phyloP scores from a whole-genome alignment of 1,284 basidiomycete genomes.

The Chalciporus sp. region DNA sequence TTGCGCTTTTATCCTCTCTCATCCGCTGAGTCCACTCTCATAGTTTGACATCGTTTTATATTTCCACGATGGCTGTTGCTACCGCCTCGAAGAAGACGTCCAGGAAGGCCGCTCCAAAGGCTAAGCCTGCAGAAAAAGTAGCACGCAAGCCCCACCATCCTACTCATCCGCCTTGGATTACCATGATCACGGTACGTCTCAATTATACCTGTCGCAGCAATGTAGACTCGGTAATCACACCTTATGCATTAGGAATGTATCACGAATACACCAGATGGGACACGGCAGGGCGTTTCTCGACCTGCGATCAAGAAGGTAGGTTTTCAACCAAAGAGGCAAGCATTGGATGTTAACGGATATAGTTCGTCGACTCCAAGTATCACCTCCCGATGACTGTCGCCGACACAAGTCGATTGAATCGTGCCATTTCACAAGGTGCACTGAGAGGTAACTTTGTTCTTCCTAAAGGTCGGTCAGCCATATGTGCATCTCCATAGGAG shows the following conservation, averaged over 20 bases:
- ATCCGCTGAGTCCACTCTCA: not conserved
- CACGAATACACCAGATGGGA: constrained; percentile 61
- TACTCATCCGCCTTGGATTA: constrained; percentile 59
- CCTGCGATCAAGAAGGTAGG: constrained; percentile 76
- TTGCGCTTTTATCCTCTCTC: not conserved
- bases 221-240: not conserved
- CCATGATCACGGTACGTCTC: constrained; percentile 55
- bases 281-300: constrained; percentile 74
- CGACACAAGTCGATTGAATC: constrained; percentile 68
- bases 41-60: not conserved
- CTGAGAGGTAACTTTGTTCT: constrained; percentile 66
- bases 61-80: constrained; percentile 16
- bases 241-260: constrained; percentile 64
- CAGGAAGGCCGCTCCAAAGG: constrained; percentile 19
- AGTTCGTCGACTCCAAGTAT: constrained; percentile 78
- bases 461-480: constrained; percentile 59
- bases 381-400: constrained; percentile 58
- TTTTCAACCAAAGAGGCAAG: not conserved
- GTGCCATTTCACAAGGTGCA: constrained; percentile 70
- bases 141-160: not conserved
- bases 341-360: not conserved
- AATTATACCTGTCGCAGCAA: not conserved
- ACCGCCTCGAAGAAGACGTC: constrained; percentile 37
- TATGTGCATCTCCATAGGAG: not conserved
- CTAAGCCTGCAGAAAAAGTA: constrained; percentile 2